Evolutionary conservation across 106 monocot genomes (phyloP).

Genomic region (Xerophyta viscosa): DNA sequence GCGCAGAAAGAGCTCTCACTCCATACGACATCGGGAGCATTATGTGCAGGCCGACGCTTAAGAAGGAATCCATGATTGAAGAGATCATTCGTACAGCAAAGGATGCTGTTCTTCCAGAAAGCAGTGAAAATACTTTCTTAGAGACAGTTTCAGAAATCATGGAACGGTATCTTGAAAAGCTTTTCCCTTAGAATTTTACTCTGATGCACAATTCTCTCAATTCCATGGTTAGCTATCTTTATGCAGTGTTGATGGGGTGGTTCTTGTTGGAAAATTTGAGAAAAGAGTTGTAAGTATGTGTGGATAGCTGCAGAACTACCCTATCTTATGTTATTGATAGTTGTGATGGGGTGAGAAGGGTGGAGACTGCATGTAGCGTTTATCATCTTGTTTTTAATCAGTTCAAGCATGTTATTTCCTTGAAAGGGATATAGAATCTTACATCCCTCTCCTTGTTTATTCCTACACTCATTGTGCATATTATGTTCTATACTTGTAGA

Average conservation of each 20-base stretch:
- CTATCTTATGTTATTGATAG: neutral
- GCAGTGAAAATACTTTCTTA: slow-evolving; percentile 52
- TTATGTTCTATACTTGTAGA: too few species aligned
- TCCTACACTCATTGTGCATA: too few species aligned
- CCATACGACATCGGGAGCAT: slow-evolving; percentile 72
- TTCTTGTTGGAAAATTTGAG: neutral
- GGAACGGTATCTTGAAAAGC: slow-evolving; percentile 52
- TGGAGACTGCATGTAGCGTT: too few species aligned
- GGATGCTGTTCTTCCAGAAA: slow-evolving; percentile 49
- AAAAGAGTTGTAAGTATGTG: neutral
- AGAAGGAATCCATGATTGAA: slow-evolving; percentile 76
- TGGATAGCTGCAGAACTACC: neutral
- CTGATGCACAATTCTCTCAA: too few species aligned
- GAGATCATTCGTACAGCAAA: slow-evolving; percentile 63
- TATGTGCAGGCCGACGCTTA: slow-evolving; percentile 68
- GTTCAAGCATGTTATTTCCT: too few species aligned
- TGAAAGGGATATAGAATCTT: too few species aligned
- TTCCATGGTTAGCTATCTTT: too few species aligned
- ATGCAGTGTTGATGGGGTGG: neutral
- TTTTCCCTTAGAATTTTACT: slow-evolving; percentile 3
- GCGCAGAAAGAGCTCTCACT: slow-evolving; percentile 56
- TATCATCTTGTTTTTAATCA: too few species aligned
- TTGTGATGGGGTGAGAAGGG: neutral
- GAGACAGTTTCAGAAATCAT: slow-evolving; percentile 58
- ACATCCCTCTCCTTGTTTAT: too few species aligned